phyloP scores from a whole-genome alignment of 805 yeast species.

The Priceomyces melissophilus region DNA sequence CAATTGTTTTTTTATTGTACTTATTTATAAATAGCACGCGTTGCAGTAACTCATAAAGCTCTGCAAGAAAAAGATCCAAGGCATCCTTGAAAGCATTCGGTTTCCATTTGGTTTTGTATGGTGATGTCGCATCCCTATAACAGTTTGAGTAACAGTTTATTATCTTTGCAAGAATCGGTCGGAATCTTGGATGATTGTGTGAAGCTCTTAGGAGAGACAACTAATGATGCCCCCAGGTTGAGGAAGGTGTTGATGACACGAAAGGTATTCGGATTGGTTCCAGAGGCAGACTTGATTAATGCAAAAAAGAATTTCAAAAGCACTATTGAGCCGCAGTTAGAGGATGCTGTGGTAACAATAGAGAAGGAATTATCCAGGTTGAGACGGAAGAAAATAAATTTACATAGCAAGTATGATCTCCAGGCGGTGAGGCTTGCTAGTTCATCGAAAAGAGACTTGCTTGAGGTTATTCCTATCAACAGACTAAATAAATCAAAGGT shows the following conservation, averaged over 20 bases:
- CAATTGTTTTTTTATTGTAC: background rate
- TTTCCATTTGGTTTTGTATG: background rate
- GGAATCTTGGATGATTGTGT: slow-evolving; percentile 31
- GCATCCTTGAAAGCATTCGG: too few species aligned
- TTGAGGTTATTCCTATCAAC: slow-evolving; percentile 7
- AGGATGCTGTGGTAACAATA: slow-evolving; percentile 25
- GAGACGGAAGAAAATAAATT: slow-evolving; percentile 27
- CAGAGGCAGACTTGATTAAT: slow-evolving; percentile 43
- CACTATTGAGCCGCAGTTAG: slow-evolving; percentile 42
- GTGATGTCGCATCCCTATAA: slow-evolving; percentile 10
- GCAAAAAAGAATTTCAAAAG: slow-evolving; percentile 35
- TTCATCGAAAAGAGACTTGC: slow-evolving; percentile 9
- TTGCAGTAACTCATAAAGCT: too few species aligned
- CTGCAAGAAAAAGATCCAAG: too few species aligned
- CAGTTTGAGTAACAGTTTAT: slow-evolving; percentile 9
- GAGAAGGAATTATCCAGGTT: slow-evolving; percentile 30
- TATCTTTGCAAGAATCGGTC: slow-evolving; percentile 31
- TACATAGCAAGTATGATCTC: slow-evolving; percentile 37
- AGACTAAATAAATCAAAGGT: slow-evolving; percentile 18
- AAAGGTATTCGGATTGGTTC: slow-evolving; percentile 49
- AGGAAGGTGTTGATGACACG: slow-evolving; percentile 40
- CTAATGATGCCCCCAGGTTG: slow-evolving; percentile 39
- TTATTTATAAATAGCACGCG: slow-evolving; percentile 1
- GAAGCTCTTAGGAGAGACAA: slow-evolving; percentile 28
- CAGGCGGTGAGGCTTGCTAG: slow-evolving; percentile 35